Evolutionary conservation across 2,329 filamentous ascomycete species (phyloP).

Genomic region (Verticillium longisporum): DNA sequence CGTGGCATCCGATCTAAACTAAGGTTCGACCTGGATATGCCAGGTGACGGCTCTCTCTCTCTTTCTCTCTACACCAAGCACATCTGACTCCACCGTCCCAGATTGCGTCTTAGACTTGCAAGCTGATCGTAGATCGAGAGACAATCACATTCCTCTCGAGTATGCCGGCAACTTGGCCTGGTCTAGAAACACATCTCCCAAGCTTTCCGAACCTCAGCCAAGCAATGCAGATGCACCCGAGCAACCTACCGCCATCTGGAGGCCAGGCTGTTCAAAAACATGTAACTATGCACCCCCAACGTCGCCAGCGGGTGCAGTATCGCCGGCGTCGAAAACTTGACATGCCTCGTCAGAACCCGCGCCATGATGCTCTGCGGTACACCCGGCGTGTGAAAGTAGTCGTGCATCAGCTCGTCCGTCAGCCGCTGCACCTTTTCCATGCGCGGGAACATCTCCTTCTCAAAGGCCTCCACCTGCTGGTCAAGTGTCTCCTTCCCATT

Average conservation of each 20-base stretch:
- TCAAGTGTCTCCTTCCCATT: conserved; percentile 20
- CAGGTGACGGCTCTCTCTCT: not conserved
- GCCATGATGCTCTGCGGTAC: conserved; percentile 36
- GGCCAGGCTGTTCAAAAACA: conserved; percentile 14
- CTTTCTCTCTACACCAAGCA: too few species aligned
- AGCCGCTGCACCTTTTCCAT: conserved; percentile 29
- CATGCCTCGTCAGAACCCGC: conserved; percentile 21
- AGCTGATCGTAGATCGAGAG: too few species aligned
- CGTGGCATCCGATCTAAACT: not conserved
- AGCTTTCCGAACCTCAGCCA: too few species aligned
- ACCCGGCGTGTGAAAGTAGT: conserved; percentile 40
- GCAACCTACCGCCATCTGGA: not conserved
- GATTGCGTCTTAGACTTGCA: too few species aligned
- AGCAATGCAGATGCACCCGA: not conserved
- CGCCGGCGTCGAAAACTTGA: conserved; percentile 21
- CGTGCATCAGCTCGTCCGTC: conserved; percentile 35
- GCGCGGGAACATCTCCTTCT: conserved; percentile 30
- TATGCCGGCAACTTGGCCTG: too few species aligned
- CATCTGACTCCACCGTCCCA: too few species aligned
- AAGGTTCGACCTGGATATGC: not conserved
- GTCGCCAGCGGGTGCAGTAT: conserved; percentile 22
- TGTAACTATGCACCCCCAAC: conserved; percentile 20
- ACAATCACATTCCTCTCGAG: too few species aligned
- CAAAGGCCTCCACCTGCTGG: conserved; percentile 24
- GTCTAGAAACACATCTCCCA: too few species aligned